phyloP scores from a whole-genome alignment of 345 rosid species.

The Salix purpurea region DNA sequence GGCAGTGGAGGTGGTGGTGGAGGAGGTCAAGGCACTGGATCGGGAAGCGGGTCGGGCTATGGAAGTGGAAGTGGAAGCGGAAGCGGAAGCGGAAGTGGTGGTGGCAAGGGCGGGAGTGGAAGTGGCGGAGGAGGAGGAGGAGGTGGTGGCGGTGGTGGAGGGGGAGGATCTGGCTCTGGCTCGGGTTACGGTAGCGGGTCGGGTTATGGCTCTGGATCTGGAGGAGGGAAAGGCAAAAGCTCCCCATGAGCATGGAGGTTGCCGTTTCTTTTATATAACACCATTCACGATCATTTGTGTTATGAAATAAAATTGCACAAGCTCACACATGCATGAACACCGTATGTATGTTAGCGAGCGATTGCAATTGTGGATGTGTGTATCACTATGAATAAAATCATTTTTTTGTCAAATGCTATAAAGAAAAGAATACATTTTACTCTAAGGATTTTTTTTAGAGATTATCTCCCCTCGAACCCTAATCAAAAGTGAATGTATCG shows the following conservation, averaged over 20 bases:
- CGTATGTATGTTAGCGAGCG: not conserved
- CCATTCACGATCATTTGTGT: not conserved
- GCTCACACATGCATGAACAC: not conserved
- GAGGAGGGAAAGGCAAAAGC: not conserved
- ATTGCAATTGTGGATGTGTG: not conserved
- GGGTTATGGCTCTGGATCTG: too few species aligned
- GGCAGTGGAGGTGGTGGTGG: conserved; percentile 29
- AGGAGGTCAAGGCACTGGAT: too few species aligned
- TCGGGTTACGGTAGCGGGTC: too few species aligned
- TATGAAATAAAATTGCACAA: conserved; percentile 23
- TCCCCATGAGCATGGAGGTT: conserved; percentile 24
- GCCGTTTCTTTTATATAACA: not conserved
- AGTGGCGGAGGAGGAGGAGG: too few species aligned
- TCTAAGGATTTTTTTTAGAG: too few species aligned
- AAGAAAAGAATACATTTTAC: not conserved
- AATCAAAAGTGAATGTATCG: not conserved
- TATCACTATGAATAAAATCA: not conserved
- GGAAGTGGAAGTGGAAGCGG: too few species aligned
- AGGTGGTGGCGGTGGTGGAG: too few species aligned
- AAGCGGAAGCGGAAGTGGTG: too few species aligned
- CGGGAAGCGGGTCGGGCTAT: too few species aligned
- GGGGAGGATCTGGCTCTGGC: too few species aligned
- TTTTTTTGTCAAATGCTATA: not conserved
- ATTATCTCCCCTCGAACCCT: too few species aligned
- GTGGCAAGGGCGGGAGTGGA: too few species aligned